Conservation (phyloP, 441 rosid species). For the Macaranga tanarius region DNA sequence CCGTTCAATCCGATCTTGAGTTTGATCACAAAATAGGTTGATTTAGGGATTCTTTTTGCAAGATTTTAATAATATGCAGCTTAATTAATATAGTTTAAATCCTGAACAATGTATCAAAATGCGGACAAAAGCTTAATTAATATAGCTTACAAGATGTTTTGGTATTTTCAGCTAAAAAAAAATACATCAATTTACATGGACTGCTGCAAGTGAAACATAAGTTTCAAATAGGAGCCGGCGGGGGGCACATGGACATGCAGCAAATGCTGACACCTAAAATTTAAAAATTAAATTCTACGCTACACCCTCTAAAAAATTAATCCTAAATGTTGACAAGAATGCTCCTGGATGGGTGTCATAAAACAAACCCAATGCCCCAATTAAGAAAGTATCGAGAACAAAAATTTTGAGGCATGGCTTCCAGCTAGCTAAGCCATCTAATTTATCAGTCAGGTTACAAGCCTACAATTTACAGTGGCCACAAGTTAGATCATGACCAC, state of each 20-base stretch:
- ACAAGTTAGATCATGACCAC: slow-evolving; percentile 40
- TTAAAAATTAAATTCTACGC: slow-evolving; percentile 1
- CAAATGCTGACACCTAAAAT: slow-evolving; percentile 26
- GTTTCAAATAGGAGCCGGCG: background rate
- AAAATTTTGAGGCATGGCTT: slow-evolving; percentile 35
- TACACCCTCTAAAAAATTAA: slow-evolving; percentile 3
- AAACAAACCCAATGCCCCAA: slow-evolving; percentile 31
- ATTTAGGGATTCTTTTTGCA: too few species aligned
- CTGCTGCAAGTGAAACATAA: background rate
- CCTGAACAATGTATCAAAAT: too few species aligned
- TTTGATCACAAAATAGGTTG: too few species aligned
- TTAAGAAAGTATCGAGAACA: slow-evolving; percentile 31
- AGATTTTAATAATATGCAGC: too few species aligned
- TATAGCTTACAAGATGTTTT: background rate
- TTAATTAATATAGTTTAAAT: too few species aligned
- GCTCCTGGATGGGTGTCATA: slow-evolving; percentile 20
- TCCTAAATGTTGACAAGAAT: slow-evolving; percentile 26
- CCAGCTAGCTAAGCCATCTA: slow-evolving; percentile 29
- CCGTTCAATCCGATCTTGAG: too few species aligned
- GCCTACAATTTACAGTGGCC: slow-evolving; percentile 41
- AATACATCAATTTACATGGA: too few species aligned
- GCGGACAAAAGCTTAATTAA: too few species aligned
- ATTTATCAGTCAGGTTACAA: slow-evolving; percentile 26
- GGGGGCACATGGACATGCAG: slow-evolving; percentile 13
- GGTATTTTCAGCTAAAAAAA: too few species aligned